phyloP scores from a whole-genome alignment of 495 filamentous ascomycete species.

The Neurospora sublineolata region DNA sequence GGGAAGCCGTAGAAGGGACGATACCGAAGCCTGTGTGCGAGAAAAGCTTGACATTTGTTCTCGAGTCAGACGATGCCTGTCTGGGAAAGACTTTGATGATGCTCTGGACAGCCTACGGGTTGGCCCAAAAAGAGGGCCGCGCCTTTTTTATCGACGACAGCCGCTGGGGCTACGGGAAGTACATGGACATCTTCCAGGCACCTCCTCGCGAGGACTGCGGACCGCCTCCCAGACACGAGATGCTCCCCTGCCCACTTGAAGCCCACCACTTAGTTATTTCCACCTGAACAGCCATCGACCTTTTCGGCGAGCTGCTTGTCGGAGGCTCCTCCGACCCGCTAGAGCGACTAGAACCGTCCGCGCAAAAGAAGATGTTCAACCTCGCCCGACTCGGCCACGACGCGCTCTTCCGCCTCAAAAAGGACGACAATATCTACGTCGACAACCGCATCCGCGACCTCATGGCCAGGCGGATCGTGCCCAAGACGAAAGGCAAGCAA shows the following conservation, averaged over 20 bases:
- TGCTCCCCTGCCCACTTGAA: slow-evolving; percentile 58
- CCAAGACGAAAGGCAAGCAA: slow-evolving; percentile 23
- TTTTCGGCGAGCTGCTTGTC: slow-evolving; percentile 44
- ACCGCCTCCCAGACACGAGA: slow-evolving; percentile 49
- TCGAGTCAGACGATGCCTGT: slow-evolving; percentile 56
- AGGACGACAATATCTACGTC: slow-evolving; percentile 46
- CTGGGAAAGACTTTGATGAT: slow-evolving; percentile 58
- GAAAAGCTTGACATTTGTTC: slow-evolving; percentile 54
- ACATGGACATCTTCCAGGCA: slow-evolving; percentile 52
- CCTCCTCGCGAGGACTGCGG: slow-evolving; percentile 45
- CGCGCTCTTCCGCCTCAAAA: slow-evolving; percentile 47
- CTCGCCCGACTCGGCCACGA: slow-evolving; percentile 53
- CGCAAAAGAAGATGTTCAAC: slow-evolving; percentile 38
- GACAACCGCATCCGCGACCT: slow-evolving; percentile 36
- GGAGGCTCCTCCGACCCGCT: slow-evolving; percentile 34
- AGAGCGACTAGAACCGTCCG: slow-evolving; percentile 28
- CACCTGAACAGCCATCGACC: slow-evolving; percentile 42
- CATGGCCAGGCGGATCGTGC: slow-evolving; percentile 29
- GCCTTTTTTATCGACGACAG: slow-evolving; percentile 69
- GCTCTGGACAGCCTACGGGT: slow-evolving; percentile 65
- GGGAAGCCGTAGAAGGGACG: slow-evolving; percentile 22
- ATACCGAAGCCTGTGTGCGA: slow-evolving; percentile 42
- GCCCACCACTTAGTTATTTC: slow-evolving; percentile 60
- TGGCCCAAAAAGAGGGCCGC: slow-evolving; percentile 55
- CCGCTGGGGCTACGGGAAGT: slow-evolving; percentile 65